Percentiles rank a stretch among this genome's conserved stretches.
These are phyloP conservation scores for Mrakia gelida DNA, from an alignment of 768 basidiomycete species.

Conservation along the genomic window DNA sequence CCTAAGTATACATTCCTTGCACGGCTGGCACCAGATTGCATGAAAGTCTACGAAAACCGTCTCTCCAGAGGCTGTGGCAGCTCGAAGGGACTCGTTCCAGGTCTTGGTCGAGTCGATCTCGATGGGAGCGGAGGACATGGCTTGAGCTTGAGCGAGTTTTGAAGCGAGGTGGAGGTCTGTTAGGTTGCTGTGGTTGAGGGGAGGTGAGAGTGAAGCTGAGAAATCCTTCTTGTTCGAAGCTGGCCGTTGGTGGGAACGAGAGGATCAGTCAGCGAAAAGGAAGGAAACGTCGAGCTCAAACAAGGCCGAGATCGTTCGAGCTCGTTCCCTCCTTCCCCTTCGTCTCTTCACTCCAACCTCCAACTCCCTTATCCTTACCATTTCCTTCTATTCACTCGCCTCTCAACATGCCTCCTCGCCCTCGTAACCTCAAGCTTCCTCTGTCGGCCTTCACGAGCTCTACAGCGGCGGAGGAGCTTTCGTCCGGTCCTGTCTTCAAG, in stretches of 20 bases:
- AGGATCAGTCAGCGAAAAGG: slow-evolving; percentile 1
- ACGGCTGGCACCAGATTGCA: slow-evolving; percentile 30
- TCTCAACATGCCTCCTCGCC: slow-evolving; percentile 1
- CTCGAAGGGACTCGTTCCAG: slow-evolving; percentile 16
- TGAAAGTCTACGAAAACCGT: slow-evolving; percentile 28
- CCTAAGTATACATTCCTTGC: not conserved
- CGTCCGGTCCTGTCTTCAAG: not conserved
- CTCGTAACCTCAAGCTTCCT: slow-evolving; percentile 16
- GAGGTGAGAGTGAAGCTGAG: not conserved
- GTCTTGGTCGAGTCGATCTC: slow-evolving; percentile 12
- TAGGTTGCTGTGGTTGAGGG: not conserved
- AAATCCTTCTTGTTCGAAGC: not conserved
- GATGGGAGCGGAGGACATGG: slow-evolving; percentile 10
- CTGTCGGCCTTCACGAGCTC: not conserved
- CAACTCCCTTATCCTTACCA: not conserved
- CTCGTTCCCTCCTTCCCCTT: slow-evolving; percentile 3
- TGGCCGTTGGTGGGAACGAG: not conserved
- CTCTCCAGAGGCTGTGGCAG: slow-evolving; percentile 16
- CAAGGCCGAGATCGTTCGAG: not conserved
- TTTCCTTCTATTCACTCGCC: not conserved
- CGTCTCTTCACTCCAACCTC: not conserved
- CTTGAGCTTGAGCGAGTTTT: not conserved
- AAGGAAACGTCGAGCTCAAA: not conserved
- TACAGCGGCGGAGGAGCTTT: not conserved
- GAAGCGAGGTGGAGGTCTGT: not conserved